These are phyloP conservation scores for Yarrowia osloensis DNA, from an alignment of 805 yeast genomes.

Conservation along the genomic window DNA sequence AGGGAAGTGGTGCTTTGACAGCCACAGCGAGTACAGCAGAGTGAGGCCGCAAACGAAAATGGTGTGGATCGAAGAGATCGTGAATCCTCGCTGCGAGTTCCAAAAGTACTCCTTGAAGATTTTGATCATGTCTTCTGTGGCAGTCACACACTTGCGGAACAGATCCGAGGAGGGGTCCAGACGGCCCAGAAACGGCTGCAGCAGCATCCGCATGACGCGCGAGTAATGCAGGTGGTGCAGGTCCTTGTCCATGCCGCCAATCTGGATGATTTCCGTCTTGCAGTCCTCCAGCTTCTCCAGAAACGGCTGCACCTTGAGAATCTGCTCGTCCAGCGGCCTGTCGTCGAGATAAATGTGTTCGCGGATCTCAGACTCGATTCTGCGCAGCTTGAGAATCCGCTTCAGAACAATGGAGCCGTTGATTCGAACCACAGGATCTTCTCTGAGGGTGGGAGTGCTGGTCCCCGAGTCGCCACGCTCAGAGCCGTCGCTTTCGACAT, in stretches of 20 bases:
- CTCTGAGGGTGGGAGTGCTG: neutral
- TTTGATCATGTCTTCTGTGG: conserved; percentile 70
- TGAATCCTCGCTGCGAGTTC: conserved; percentile 61
- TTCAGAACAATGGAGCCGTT: neutral
- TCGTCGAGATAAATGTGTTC: conserved; percentile 50
- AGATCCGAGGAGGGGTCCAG: conserved; percentile 61
- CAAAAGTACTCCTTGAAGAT: conserved; percentile 64
- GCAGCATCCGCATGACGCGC: conserved; percentile 53
- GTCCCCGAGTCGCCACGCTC: neutral
- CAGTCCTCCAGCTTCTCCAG: conserved; percentile 59
- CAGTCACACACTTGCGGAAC: conserved; percentile 68
- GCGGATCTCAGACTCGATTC: conserved; percentile 62
- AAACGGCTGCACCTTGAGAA: conserved; percentile 54
- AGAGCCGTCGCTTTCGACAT: conserved; percentile 30
- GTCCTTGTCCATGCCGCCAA: conserved; percentile 36
- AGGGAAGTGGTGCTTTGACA: conserved; percentile 53
- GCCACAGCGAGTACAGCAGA: conserved; percentile 64
- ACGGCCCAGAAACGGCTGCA: conserved; percentile 65
- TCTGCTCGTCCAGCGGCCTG: conserved; percentile 43
- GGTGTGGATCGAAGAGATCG: conserved; percentile 66
- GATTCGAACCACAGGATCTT: conserved; percentile 1
- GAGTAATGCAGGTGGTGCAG: conserved; percentile 25
- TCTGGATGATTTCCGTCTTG: conserved; percentile 51
- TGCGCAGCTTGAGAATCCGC: conserved; percentile 56
- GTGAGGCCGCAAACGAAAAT: conserved; percentile 72